Evolutionary conservation across 352 stramenopile genomes (phyloP).

Genomic region (Phytophthora ohioensis): DNA sequence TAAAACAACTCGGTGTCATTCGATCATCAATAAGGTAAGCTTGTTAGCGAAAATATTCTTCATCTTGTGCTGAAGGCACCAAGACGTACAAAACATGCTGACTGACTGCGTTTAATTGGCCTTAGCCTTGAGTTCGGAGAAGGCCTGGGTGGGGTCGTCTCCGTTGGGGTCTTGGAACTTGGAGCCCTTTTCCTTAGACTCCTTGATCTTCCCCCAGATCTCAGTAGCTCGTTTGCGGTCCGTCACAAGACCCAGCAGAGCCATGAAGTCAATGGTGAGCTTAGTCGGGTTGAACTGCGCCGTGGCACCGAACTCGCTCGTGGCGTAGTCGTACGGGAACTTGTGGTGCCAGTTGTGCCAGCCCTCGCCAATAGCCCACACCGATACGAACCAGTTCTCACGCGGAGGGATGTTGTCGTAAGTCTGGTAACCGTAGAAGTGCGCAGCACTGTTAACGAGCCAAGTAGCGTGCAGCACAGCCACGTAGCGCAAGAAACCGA

Average conservation of each 20-base stretch:
- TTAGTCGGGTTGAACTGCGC: conserved; percentile 99
- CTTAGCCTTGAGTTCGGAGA: conserved; percentile 79
- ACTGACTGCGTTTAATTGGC: conserved; percentile 48
- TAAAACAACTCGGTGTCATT: neutral
- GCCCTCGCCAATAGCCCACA: conserved; percentile 96
- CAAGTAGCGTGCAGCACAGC: conserved; percentile 97
- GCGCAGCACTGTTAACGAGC: conserved; percentile 98
- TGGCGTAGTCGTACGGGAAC: conserved; percentile 99
- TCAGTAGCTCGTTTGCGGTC: conserved; percentile 95
- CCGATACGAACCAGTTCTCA: conserved; percentile 97
- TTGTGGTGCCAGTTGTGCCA: conserved; percentile 99
- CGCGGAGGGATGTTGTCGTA: conserved; percentile 97
- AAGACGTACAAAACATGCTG: conserved; percentile 32
- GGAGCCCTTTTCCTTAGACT: conserved; percentile 48
- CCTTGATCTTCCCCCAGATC: conserved; percentile 94
- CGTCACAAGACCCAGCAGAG: conserved; percentile 92
- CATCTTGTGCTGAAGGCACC: conserved; percentile 11
- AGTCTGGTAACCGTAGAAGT: conserved; percentile 98
- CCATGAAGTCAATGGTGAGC: conserved; percentile 96
- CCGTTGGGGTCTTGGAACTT: conserved; percentile 63
- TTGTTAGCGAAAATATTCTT: conserved; percentile 42
- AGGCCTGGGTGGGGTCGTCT: conserved; percentile 61
- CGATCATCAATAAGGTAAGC: conserved; percentile 47
- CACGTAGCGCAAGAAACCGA: conserved; percentile 95
- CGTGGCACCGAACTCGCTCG: conserved; percentile 95